Percentiles rank a stretch among this genome's conserved stretches.
Conservation (phyloP, 1,139 yeast genomes). For the Maudiozyma humilis region DNA sequence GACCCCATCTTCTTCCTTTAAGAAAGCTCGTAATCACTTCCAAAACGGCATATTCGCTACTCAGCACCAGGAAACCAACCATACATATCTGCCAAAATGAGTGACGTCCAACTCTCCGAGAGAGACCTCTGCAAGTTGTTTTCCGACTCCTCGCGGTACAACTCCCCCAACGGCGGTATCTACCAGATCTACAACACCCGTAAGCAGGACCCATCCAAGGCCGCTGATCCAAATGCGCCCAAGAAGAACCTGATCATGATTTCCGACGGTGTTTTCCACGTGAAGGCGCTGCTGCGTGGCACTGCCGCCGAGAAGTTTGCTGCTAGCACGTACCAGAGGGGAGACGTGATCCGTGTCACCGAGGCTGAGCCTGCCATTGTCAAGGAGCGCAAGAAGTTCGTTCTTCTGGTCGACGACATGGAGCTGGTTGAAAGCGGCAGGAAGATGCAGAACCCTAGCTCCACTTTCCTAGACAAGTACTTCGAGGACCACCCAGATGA, state of each 20-base stretch:
- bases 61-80: too few relatives aligned
- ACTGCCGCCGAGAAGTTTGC: constrained; percentile 46
- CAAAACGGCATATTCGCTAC: too few relatives aligned
- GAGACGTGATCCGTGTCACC: constrained; percentile 31
- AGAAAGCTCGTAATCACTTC: too few relatives aligned
- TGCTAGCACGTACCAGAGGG: constrained; percentile 39
- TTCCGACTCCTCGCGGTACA: constrained; percentile 24
- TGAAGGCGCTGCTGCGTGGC: constrained; percentile 62
- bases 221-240: constrained; percentile 17
- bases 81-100: too few relatives aligned
- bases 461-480: constrained; percentile 44
- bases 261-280: constrained; percentile 55
- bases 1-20: too few relatives aligned
- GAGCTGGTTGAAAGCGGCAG: constrained; percentile 39
- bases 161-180: constrained; percentile 27
- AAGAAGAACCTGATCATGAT: constrained; percentile 36
- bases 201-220: constrained; percentile 27
- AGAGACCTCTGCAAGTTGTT: constrained; percentile 28
- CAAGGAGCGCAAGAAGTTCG: constrained; percentile 43
- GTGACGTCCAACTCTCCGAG: constrained; percentile 22
- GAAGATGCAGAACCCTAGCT: constrained; percentile 36
- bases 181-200: constrained; percentile 30
- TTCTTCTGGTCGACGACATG: constrained; percentile 46
- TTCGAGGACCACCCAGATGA: constrained; percentile 50
- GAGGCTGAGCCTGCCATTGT: constrained; percentile 30